phyloP scores from a whole-genome alignment of 768 basidiomycete genomes.

The Chalciporus sphaerocephalus region DNA sequence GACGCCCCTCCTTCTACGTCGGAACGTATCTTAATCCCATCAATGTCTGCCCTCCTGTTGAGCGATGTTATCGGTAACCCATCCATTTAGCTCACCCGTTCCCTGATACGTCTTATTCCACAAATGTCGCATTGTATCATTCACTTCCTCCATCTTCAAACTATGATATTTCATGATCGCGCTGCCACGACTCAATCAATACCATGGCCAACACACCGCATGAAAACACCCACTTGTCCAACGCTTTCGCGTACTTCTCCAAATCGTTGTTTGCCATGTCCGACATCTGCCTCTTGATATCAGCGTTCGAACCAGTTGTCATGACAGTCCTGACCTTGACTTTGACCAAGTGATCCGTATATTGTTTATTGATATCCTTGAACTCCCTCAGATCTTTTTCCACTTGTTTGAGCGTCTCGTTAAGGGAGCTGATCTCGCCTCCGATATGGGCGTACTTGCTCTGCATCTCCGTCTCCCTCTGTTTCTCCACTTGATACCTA shows the following conservation, averaged over 20 bases:
- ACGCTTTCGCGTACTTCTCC: conserved; percentile 95
- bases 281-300: conserved; percentile 60
- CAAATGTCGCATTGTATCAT: conserved; percentile 92
- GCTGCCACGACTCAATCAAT: conserved; percentile 41
- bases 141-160: conserved; percentile 99
- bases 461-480: conserved; percentile 67
- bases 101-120: conserved; percentile 99
- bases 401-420: conserved; percentile 58
- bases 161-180: conserved; percentile 99
- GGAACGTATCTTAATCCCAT: conserved; percentile 92
- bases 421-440: conserved; percentile 76
- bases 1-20: conserved; percentile 89
- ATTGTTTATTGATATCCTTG: conserved; percentile 80
- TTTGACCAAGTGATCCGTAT: conserved; percentile 87
- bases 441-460: conserved; percentile 73
- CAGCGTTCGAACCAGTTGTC: background rate
- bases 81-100: conserved; percentile 56
- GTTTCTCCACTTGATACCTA: conserved; percentile 67
- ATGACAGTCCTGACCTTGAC: conserved; percentile 65
- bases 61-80: conserved; percentile 8
- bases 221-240: conserved; percentile 73
- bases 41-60: conserved; percentile 68
- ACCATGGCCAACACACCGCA: background rate
- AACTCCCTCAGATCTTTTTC: conserved; percentile 78
- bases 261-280: conserved; percentile 97